Evolutionary conservation across 495 filamentous ascomycete genomes (phyloP).

Genomic region (Lichina pygmaea): DNA sequence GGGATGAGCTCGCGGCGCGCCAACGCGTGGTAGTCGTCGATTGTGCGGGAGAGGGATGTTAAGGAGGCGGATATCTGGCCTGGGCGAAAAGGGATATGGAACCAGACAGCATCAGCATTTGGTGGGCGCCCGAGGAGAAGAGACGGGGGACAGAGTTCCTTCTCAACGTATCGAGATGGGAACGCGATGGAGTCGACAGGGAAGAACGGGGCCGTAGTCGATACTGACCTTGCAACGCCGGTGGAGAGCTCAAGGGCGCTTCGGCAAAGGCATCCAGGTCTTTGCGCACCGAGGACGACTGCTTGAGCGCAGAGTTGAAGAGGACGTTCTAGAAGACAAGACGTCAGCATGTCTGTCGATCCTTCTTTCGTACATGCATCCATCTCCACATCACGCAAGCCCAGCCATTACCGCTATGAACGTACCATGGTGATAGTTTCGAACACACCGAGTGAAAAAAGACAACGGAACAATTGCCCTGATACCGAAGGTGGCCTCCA

Average conservation of each 20-base stretch:
- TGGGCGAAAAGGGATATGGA: conserved; percentile 3
- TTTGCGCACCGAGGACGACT: conserved; percentile 62
- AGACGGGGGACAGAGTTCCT: neutral
- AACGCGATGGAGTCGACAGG: neutral
- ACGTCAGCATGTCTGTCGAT: neutral
- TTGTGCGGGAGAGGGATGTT: conserved; percentile 64
- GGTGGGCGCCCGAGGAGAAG: neutral
- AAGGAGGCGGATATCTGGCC: conserved; percentile 69
- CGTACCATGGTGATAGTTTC: too few relatives aligned
- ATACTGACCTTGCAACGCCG: conserved; percentile 31
- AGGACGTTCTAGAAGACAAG: conserved; percentile 39
- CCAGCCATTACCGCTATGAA: neutral
- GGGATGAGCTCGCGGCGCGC: conserved; percentile 69
- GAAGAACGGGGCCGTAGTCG: conserved; percentile 11
- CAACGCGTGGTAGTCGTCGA: conserved; percentile 75
- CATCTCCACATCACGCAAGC: conserved; percentile 1
- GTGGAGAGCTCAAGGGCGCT: conserved; percentile 28
- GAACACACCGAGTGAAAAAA: neutral
- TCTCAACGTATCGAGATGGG: neutral
- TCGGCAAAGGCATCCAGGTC: conserved; percentile 54
- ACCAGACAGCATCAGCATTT: neutral
- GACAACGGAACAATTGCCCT: neutral
- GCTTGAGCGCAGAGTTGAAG: conserved; percentile 89
- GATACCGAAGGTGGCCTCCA: too few relatives aligned
- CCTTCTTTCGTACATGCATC: conserved; percentile 8